Evolutionary conservation across 495 filamentous ascomycete genomes (phyloP).

Genomic region (Tetracladium setigerum): DNA sequence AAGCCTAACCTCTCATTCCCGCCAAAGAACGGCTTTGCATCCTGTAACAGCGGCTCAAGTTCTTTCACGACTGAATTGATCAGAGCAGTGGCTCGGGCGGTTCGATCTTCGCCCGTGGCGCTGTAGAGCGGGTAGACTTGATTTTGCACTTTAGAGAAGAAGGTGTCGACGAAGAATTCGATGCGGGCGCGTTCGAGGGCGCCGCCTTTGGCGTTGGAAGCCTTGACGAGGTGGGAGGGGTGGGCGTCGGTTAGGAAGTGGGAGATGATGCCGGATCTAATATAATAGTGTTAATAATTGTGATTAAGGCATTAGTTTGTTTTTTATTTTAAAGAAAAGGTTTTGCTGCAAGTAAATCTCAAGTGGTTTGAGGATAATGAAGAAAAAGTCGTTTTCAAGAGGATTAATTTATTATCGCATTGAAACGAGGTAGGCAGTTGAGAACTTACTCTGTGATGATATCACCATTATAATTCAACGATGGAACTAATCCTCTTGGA

Average conservation of each 20-base stretch:
- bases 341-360: too few relatives aligned
- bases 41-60: conserved; percentile 61
- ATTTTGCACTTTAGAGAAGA: conserved; percentile 50
- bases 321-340: too few relatives aligned
- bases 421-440: too few relatives aligned
- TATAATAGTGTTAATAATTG: too few relatives aligned
- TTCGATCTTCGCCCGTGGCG: conserved; percentile 33
- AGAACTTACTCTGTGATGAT: conserved; percentile 67
- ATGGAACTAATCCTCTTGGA: conserved; percentile 75
- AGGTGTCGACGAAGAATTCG: conserved; percentile 73
- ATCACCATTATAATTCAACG: conserved; percentile 58
- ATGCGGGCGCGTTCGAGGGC: conserved; percentile 56
- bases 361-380: too few relatives aligned
- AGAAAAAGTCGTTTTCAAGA: too few relatives aligned
- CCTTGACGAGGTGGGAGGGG: conserved; percentile 43
- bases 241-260: conserved; percentile 59
- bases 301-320: conserved; percentile 13
- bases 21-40: conserved; percentile 72
- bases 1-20: conserved; percentile 66
- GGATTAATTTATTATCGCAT: too few relatives aligned
- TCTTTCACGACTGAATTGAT: conserved; percentile 57
- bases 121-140: conserved; percentile 34
- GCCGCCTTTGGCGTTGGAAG: conserved; percentile 31
- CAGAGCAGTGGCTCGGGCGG: conserved; percentile 27
- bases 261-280: conserved; percentile 51